phyloP scores from a whole-genome alignment of 169 alveolate genomes.

The Plasmodium adleri region DNA sequence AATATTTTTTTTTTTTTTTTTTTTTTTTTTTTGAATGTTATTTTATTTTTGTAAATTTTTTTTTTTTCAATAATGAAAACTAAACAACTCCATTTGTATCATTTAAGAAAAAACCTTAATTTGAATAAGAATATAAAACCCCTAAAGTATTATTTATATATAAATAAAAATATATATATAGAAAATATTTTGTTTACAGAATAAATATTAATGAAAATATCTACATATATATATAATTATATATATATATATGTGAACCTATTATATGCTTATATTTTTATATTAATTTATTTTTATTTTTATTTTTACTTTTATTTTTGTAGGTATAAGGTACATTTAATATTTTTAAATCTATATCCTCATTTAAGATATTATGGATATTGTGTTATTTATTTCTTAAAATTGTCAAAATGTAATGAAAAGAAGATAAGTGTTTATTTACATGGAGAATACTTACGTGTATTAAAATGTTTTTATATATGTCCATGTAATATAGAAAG shows the following conservation, averaged over 20 bases:
- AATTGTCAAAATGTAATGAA: not conserved
- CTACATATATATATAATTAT: not conserved
- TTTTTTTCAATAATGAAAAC: conserved; percentile 3
- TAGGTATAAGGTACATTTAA: conserved; percentile 50
- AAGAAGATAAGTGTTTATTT: conserved; percentile 17
- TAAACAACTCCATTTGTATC: conserved; percentile 31
- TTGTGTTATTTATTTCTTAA: conserved; percentile 9
- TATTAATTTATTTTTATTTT: not conserved
- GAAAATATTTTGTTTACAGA: not conserved
- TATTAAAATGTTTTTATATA: conserved; percentile 8
- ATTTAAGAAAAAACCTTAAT: conserved; percentile 16
- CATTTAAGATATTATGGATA: conserved; percentile 37
- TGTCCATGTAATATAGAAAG: not conserved
- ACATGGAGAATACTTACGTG: conserved; percentile 9
- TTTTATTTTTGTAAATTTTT: not conserved
- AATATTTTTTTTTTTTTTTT: not conserved
- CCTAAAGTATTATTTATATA: conserved; percentile 19
- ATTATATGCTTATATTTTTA: not conserved
- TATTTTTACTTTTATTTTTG: not conserved
- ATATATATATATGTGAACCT: not conserved
- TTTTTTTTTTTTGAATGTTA: not conserved
- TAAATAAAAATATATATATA: not conserved
- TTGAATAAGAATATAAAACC: conserved; percentile 15
- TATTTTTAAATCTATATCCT: conserved; percentile 15
- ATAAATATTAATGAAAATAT: not conserved